Base-by-base conservation (phyloP, 179 eudicot genomes). In the Actinidia chinensis region DNA sequence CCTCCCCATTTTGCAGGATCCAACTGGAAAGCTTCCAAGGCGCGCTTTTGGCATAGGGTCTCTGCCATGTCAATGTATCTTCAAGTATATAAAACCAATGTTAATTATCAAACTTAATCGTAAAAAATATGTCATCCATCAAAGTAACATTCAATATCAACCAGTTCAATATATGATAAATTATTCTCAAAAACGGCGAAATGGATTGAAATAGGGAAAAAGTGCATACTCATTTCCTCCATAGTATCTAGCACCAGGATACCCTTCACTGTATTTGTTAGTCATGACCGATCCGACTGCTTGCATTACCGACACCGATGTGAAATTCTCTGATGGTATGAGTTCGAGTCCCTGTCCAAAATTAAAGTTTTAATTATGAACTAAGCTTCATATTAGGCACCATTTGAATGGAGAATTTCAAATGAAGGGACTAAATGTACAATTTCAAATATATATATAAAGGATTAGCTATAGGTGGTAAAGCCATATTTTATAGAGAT, bases 1-100 rank as follows among this genome's bases (percentile, higher is more conserved):
- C 99, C 98, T 96, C 98, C 99, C 99, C 99, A 96, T 89, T 96
- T 90, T 58, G 84, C 91, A 74, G 99, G 99, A 88, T 96, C 99
- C 94, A 96, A 88, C 42, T 90, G 85, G 56, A 96, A 94, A 75
- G 95, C 99, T 85, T 96, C 99, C 81, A 96, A 71, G 6, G 99
- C 99, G 76, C 99, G 97, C 86, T 92, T 94, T 82, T 96, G 98
- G 83, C 97, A 96, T 65, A 96, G 76, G 59, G 93, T 61, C 80
- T 96, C 99, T 63, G 98, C 99, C 99, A 96, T 96, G 87, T 96
- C 99, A 78, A 96, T 96, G 79, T 83, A 96, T 85, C 99, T 96
- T 81, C 73, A 81, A 4, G 54, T 40, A 76, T n/a, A 63, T 47
- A 22, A 23, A 17, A 46, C 54, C 43, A 43, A 48, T 18, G 17